These are phyloP conservation scores for Tetradesmus obliquus DNA, from an alignment of 139 green algal species.

Conservation along the genomic window DNA sequence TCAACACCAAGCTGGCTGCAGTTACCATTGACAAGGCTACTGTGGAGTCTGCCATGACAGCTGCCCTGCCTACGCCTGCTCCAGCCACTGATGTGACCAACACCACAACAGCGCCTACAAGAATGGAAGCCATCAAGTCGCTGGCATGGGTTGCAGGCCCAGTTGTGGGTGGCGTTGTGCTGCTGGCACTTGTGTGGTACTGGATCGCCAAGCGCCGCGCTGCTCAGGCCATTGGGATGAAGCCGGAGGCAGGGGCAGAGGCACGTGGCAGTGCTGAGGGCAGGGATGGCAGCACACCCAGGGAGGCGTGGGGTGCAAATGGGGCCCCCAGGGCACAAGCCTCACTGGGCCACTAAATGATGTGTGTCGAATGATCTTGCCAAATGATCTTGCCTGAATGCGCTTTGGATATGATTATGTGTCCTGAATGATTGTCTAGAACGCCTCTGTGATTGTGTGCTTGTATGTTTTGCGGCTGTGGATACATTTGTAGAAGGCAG, in stretches of 20 bases:
- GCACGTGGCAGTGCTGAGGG: neutral
- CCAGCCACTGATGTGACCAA: too few relatives aligned
- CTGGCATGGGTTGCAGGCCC: slow-evolving; percentile 8
- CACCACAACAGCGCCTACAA: too few relatives aligned
- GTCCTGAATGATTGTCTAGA: too few relatives aligned
- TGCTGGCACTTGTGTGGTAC: neutral
- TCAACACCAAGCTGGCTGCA: neutral
- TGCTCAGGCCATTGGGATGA: neutral
- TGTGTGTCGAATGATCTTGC: too few relatives aligned
- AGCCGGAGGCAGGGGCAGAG: neutral
- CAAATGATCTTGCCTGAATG: too few relatives aligned
- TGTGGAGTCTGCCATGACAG: neutral
- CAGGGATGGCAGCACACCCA: neutral
- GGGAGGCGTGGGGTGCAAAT: neutral
- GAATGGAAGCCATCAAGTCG: neutral
- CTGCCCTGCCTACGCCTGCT: neutral
- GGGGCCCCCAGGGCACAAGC: neutral
- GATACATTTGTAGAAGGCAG: too few relatives aligned
- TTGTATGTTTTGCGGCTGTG: too few relatives aligned
- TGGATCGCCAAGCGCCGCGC: neutral
- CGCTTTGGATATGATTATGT: too few relatives aligned
- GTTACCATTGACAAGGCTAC: neutral
- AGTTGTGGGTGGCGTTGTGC: neutral
- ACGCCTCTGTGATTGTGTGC: too few relatives aligned
- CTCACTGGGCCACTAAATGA: neutral